Evolutionary conservation across 306 rosid genomes (phyloP).

Genomic region (Phaseolus lunatus): DNA sequence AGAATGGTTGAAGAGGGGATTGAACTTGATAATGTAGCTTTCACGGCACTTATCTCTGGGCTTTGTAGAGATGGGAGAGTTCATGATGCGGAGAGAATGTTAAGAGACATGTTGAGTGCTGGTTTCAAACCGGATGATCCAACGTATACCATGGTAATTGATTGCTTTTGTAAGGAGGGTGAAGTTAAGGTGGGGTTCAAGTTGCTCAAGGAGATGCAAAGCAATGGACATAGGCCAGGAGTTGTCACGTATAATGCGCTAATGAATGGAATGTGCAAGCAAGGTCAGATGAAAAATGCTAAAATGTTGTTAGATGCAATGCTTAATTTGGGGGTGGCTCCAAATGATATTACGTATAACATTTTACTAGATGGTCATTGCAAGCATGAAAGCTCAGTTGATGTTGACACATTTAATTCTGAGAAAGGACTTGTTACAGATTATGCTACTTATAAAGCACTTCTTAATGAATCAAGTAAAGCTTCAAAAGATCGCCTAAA

Average conservation of each 20-base stretch:
- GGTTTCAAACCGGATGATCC: slow-evolving; percentile 80
- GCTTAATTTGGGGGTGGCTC: slow-evolving; percentile 81
- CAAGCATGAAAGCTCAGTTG: slow-evolving; percentile 62
- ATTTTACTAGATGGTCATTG: slow-evolving; percentile 89
- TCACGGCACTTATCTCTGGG: slow-evolving; percentile 77
- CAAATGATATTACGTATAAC: slow-evolving; percentile 86
- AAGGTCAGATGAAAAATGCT: slow-evolving; percentile 96
- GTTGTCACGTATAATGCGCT: slow-evolving; percentile 87
- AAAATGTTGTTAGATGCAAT: slow-evolving; percentile 81
- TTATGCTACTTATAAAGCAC: slow-evolving; percentile 74
- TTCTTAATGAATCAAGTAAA: slow-evolving; percentile 59
- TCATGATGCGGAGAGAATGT: slow-evolving; percentile 61
- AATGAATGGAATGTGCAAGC: slow-evolving; percentile 86
- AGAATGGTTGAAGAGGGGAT: slow-evolving; percentile 66
- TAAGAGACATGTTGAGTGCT: slow-evolving; percentile 76
- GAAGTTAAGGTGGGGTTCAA: slow-evolving; percentile 74
- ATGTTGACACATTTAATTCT: slow-evolving; percentile 53
- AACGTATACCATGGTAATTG: slow-evolving; percentile 77
- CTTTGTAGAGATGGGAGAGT: slow-evolving; percentile 76
- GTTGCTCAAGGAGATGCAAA: slow-evolving; percentile 82
- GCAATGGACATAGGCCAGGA: slow-evolving; percentile 63
- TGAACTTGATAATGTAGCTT: slow-evolving; percentile 76
- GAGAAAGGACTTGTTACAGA: slow-evolving; percentile 79
- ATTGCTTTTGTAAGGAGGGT: slow-evolving; percentile 79
- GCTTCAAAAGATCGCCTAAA: slow-evolving; percentile 51